These are phyloP conservation scores for Colletotrichum magnum DNA, from an alignment of 2,329 filamentous ascomycete species.

Conservation along the genomic window DNA sequence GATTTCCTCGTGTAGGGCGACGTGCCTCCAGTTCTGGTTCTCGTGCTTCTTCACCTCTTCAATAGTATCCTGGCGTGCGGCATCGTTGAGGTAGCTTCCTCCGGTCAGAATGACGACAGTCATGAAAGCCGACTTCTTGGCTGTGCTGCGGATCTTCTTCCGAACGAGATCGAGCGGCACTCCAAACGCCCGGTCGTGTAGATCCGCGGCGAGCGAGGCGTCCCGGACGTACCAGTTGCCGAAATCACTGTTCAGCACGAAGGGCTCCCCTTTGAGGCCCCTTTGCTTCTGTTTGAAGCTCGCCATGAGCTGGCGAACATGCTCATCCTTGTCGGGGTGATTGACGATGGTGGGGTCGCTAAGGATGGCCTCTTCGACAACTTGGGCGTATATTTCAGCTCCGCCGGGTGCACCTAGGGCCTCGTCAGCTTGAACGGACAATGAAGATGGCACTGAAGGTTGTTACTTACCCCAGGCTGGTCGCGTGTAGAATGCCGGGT, in stretches of 20 bases:
- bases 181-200: background rate
- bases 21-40: background rate
- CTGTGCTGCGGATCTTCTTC: background rate
- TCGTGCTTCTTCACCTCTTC: background rate
- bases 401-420: background rate
- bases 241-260: background rate
- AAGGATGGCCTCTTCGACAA: background rate
- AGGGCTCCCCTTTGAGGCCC: background rate
- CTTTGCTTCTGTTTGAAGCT: background rate
- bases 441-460: background rate
- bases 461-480: background rate
- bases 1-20: background rate
- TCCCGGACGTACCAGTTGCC: background rate
- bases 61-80: background rate
- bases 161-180: background rate
- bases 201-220: background rate
- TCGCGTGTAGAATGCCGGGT: background rate
- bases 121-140: background rate
- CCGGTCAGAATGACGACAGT: background rate
- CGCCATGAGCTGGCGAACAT: background rate
- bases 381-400: background rate
- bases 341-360: background rate
- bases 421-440: background rate
- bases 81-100: conserved; percentile 2
- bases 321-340: background rate